These are phyloP conservation scores for Diplotaxis tenuifolia DNA, from an alignment of 345 rosid species.

Conservation along the genomic window DNA sequence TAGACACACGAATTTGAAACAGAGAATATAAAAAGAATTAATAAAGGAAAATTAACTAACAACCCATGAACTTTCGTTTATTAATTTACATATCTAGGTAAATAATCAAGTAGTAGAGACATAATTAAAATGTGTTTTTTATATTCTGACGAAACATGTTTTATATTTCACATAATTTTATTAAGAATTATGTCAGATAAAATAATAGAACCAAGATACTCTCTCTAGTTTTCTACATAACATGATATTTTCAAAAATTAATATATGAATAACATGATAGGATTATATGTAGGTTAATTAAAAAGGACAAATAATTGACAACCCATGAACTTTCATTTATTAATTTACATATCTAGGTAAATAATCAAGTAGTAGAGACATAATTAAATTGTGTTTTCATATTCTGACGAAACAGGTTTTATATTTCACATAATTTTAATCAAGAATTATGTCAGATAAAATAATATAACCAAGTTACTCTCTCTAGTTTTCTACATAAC, in stretches of 20 bases:
- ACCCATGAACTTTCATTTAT: background rate
- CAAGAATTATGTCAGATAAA: background rate
- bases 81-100: background rate
- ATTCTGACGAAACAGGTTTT: background rate
- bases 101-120: background rate
- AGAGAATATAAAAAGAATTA: background rate
- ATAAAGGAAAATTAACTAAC: background rate
- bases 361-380: background rate
- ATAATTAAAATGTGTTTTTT: background rate
- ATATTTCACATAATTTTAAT: background rate
- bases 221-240: background rate
- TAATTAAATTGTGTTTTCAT: background rate
- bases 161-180: background rate
- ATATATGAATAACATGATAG: background rate
- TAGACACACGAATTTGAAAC: background rate
- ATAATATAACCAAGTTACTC: background rate
- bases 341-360: background rate
- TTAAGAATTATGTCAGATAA: background rate
- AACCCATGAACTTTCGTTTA: background rate
- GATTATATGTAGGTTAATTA: background rate
- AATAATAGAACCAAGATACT: background rate
- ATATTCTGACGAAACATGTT: background rate
- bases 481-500: background rate
- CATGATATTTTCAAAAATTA: background rate
- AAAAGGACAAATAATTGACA: background rate